A percentile compares a stretch with the other conserved stretches of the same genome.
These are phyloP conservation scores for Ophiosphaerella herpotricha DNA, from an alignment of 2,329 filamentous ascomycete genomes.

Conservation along the genomic window DNA sequence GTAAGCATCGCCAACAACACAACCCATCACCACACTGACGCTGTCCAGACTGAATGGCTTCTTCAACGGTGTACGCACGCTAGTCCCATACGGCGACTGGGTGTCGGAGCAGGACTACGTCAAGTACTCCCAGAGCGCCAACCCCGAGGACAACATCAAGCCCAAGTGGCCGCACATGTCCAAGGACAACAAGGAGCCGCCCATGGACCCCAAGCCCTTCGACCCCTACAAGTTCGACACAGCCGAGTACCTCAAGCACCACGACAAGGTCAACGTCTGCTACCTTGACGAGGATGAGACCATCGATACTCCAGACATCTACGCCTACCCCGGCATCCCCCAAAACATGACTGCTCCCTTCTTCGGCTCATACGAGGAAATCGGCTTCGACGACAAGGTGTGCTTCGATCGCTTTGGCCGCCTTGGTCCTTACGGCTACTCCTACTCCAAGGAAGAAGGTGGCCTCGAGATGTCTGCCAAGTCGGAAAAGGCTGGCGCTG, in stretches of 20 bases:
- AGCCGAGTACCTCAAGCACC: constrained; percentile 51
- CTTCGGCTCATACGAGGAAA: constrained; percentile 55
- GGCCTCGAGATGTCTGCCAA: constrained; percentile 55
- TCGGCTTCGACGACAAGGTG: constrained; percentile 53
- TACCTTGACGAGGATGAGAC: constrained; percentile 66
- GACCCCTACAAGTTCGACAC: constrained; percentile 53
- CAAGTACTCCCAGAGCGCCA: constrained; percentile 46
- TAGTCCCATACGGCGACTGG: constrained; percentile 50
- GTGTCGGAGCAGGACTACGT: constrained; percentile 52
- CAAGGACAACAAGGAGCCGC: constrained; percentile 45
- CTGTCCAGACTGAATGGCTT: constrained; percentile 49
- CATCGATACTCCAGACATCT: constrained; percentile 64
- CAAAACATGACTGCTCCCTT: constrained; percentile 55
- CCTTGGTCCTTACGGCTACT: constrained; percentile 57
- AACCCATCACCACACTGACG: constrained; percentile 16
- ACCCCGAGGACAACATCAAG: constrained; percentile 44
- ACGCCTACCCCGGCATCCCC: constrained; percentile 63
- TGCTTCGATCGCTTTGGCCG: constrained; percentile 59
- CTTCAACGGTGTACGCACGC: constrained; percentile 54
- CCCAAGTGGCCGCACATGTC: constrained; percentile 41
- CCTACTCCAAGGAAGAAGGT: constrained; percentile 51
- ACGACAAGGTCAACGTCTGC: constrained; percentile 63
- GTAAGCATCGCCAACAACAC: constrained; percentile 29
- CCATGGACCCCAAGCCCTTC: constrained; percentile 48
- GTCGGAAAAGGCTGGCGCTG: constrained; percentile 50